Percentiles rank a stretch among this genome's conserved stretches.
Conservation (phyloP, 441 rosid genomes). For the Viola pubescens region DNA sequence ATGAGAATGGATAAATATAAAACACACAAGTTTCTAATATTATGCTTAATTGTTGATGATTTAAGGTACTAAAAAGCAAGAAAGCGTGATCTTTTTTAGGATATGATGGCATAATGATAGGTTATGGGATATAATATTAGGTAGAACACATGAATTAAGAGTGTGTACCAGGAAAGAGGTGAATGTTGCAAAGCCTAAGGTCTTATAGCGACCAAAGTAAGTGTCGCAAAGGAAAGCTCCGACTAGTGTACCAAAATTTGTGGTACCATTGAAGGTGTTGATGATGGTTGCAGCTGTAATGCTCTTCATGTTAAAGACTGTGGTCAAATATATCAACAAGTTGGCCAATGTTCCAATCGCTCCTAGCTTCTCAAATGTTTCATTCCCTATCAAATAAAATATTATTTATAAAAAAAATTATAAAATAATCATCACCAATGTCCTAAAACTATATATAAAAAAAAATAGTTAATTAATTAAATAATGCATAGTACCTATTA, state of each 20-base stretch:
- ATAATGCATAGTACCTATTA: constrained; percentile 23
- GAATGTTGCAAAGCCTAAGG: constrained; percentile 32
- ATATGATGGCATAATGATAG: too few species aligned
- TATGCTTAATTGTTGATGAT: too few species aligned
- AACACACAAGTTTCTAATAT: too few species aligned
- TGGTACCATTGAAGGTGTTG: constrained; percentile 39
- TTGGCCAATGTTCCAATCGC: constrained; percentile 44
- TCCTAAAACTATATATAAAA: too few species aligned
- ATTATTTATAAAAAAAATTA: not conserved
- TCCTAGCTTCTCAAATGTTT: constrained; percentile 56
- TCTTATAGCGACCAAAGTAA: constrained; percentile 43
- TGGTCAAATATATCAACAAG: constrained; percentile 41
- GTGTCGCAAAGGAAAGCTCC: constrained; percentile 48
- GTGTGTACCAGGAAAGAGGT: constrained; percentile 35
- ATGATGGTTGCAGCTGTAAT: constrained; percentile 38
- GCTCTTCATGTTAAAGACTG: constrained; percentile 39
- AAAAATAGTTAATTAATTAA: too few species aligned
- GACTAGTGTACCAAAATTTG: constrained; percentile 35
- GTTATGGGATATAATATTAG: too few species aligned
- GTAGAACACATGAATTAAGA: too few species aligned
- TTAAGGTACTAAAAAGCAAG: too few species aligned
- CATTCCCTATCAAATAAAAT: constrained; percentile 29
- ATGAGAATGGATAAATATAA: too few species aligned
- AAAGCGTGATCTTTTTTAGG: too few species aligned
- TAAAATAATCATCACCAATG: not conserved